Percentiles rank a stretch among this genome's conserved stretches.
Evolutionary conservation across 208 protist genomes (phyloP).

Genomic region (Dictyostelium gargantuum): DNA sequence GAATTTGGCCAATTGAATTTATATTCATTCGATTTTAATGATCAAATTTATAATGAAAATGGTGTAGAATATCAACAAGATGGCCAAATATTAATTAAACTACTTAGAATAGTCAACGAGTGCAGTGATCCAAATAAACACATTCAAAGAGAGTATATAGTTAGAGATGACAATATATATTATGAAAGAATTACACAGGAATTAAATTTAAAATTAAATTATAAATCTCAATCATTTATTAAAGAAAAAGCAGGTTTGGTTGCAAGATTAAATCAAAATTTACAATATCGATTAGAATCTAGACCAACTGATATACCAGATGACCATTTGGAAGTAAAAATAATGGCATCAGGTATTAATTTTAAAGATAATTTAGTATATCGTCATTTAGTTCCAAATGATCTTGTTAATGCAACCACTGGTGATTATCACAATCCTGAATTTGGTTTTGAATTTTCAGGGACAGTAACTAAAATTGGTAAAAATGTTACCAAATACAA

Average conservation of each 20-base stretch:
- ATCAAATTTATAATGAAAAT: neutral
- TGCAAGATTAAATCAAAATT: neutral
- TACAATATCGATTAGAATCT: neutral
- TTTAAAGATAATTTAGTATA: conserved; percentile 35
- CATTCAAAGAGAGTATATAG: neutral
- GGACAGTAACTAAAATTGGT: neutral
- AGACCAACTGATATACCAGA: neutral
- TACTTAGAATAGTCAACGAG: too few relatives aligned
- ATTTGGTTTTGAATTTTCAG: conserved; percentile 30
- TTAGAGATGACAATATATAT: neutral
- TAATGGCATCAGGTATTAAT: conserved; percentile 15
- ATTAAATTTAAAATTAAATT: neutral
- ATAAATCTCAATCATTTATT: neutral
- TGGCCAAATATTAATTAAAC: too few relatives aligned
- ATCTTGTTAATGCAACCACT: neutral
- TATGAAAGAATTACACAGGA: neutral
- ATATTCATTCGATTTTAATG: neutral
- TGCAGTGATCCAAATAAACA: neutral
- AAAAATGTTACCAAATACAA: neutral
- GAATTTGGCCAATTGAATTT: too few relatives aligned
- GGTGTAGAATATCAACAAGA: neutral
- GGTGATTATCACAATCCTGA: neutral
- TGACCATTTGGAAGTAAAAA: neutral
- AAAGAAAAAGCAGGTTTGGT: neutral
- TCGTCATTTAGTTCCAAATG: neutral